Evolutionary conservation across 2,329 filamentous ascomycete genomes (phyloP), one percentile per base, ranked within the genome.

Genomic region (Penicillium thymicola): DNA sequence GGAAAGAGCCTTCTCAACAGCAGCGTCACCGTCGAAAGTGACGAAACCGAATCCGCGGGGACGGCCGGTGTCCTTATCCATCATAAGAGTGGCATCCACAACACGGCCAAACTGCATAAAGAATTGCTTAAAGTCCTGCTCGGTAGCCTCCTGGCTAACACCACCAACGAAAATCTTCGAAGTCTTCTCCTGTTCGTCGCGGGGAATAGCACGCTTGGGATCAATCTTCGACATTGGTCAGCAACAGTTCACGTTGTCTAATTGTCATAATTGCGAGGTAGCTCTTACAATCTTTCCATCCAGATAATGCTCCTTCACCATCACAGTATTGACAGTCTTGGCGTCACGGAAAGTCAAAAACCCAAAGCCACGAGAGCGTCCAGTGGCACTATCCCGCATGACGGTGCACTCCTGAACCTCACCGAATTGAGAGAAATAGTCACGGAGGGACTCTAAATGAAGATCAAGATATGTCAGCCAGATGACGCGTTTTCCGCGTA

Each of bases 141-240:
- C 94, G 1, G 91, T 97, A 0, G 93, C 94, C 69, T 99, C 94
- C 77, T 97, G 94, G 74, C 90, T 96, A 55, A 99, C 94, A 69
- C 94, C 94, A 32, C 94, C 94, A 23, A 99, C 94, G 67, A 99
- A 99, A 65, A 99, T 99, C 77, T 99, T 99, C 76, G 90, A 94
- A 0, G 94, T 99, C 72, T 95, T 92, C 72, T 99, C 94, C 74
- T 99, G 94, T 75, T 99, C 94, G 69, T 99, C 94, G 63, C 94
- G 87, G 16, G 94, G 94, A 68, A 99, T 99, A 34, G 94, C 94
- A 53, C 94, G 88, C 77, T 99, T 99, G 2, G 94, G 94, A 68
- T 99, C 94, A 71, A 99, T 99, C 94, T 97, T 63, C 38, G 30
- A 43, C 34, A 30, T 54, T 57, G 56, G 59, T 75, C 54, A 75